Evolutionary conservation across 805 yeast species (phyloP).

Genomic region (Ogataea nonfermentans): DNA sequence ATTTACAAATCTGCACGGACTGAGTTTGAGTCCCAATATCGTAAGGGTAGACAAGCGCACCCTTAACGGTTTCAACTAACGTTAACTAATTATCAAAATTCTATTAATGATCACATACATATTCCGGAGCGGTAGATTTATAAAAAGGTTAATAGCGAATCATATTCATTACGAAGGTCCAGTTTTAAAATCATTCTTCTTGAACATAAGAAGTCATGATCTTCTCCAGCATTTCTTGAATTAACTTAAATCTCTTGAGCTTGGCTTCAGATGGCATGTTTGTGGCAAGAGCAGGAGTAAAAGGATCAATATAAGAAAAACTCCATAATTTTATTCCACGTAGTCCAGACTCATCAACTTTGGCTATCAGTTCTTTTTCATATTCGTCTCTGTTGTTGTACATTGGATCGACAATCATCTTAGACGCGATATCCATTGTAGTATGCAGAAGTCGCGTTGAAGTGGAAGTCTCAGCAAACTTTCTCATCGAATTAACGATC

Average conservation of each 20-base stretch:
- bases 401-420: slow-evolving; percentile 32
- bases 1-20: slow-evolving; percentile 61
- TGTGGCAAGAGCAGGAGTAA: slow-evolving; percentile 3
- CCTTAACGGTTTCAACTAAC: not conserved
- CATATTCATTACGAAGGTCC: not conserved
- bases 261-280: slow-evolving; percentile 5
- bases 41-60: not conserved
- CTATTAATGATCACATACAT: slow-evolving; percentile 1
- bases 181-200: slow-evolving; percentile 14
- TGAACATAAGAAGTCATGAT: slow-evolving; percentile 22
- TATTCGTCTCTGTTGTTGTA: slow-evolving; percentile 28
- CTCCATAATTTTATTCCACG: slow-evolving; percentile 23
- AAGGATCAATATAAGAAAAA: slow-evolving; percentile 18
- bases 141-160: not conserved
- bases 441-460: slow-evolving; percentile 25
- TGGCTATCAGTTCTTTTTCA: slow-evolving; percentile 17
- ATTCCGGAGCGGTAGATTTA: slow-evolving; percentile 1
- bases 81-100: too few relatives aligned
- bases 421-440: slow-evolving; percentile 24
- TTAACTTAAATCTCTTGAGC: slow-evolving; percentile 9
- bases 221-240: slow-evolving; percentile 18
- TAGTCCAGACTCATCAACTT: slow-evolving; percentile 25
- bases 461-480: slow-evolving; percentile 23
- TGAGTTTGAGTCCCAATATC: slow-evolving; percentile 51
- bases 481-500: slow-evolving; percentile 20